A percentile compares a stretch with the other conserved stretches of the same genome.
Conservation (phyloP, 768 basidiomycete genomes). For the Hygrocybe coccinea region DNA sequence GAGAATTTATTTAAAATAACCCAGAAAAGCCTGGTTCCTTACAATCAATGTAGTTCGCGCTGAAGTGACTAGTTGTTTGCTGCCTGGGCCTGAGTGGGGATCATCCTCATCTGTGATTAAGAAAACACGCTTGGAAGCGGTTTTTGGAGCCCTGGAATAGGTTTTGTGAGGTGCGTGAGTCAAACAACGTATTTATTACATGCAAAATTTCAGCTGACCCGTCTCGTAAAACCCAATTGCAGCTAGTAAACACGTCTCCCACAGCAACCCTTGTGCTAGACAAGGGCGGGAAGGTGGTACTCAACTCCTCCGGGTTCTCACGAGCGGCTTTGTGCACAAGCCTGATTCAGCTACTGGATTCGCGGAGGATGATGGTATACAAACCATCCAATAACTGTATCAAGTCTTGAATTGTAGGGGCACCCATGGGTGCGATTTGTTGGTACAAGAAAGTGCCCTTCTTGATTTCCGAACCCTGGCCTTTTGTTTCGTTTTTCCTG, state of each 20-base stretch:
- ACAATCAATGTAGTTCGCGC: constrained; percentile 70
- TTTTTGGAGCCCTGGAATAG: constrained; percentile 66
- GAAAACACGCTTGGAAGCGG: constrained; percentile 88
- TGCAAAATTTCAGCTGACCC: constrained; percentile 47
- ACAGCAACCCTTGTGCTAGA: constrained; percentile 61
- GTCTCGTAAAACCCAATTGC: constrained; percentile 85
- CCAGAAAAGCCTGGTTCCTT: constrained; percentile 19
- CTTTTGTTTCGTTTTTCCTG: constrained; percentile 37
- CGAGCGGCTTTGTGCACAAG: constrained; percentile 47
- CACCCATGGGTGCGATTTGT: constrained; percentile 69
- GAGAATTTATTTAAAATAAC: constrained; percentile 1
- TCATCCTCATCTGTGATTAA: constrained; percentile 88
- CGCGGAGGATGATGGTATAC: constrained; percentile 13
- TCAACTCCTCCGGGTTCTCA: constrained; percentile 55
- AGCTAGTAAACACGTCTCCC: constrained; percentile 86
- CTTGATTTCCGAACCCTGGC: constrained; percentile 58
- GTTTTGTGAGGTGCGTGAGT: neutral
- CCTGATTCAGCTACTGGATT: neutral
- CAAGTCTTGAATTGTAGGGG: constrained; percentile 75
- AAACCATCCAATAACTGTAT: constrained; percentile 74
- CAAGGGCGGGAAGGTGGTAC: constrained; percentile 60
- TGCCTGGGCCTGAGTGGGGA: constrained; percentile 56
- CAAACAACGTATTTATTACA: neutral
- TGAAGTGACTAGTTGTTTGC: constrained; percentile 57
- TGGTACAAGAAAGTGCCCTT: constrained; percentile 69